A percentile compares a stretch with the other conserved stretches of the same genome.
These are phyloP conservation scores for Turritis glabra DNA, from an alignment of 345 rosid species.

Conservation along the genomic window DNA sequence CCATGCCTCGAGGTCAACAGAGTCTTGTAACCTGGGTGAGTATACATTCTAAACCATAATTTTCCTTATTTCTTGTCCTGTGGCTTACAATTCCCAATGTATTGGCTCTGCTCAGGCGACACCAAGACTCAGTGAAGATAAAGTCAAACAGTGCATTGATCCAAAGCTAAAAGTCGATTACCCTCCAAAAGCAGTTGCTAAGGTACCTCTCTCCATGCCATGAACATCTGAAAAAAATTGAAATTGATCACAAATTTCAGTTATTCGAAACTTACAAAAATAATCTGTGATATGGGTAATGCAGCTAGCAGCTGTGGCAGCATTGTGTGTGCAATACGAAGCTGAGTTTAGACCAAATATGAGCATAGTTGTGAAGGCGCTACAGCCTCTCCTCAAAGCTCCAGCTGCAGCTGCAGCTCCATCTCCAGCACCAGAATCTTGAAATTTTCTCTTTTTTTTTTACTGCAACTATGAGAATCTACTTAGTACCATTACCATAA, in stretches of 20 bases:
- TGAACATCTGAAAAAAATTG: conserved; percentile 3
- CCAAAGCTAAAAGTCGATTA: conserved; percentile 96
- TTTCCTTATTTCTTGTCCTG: background rate
- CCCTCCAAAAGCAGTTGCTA: conserved; percentile 96
- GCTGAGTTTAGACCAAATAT: conserved; percentile 91
- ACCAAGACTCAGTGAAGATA: conserved; percentile 97
- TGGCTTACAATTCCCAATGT: conserved; percentile 3
- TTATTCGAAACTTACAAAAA: background rate
- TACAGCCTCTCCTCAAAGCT: conserved; percentile 72
- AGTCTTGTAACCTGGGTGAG: conserved; percentile 49
- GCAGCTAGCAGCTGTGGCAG: conserved; percentile 96
- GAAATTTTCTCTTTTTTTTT: background rate
- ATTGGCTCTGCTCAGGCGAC: conserved; percentile 63
- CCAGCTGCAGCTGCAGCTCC: conserved; percentile 40
- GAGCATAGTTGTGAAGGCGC: conserved; percentile 96
- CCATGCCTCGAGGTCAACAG: conserved; percentile 46
- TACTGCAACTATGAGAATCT: conserved; percentile 10
- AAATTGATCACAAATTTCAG: background rate
- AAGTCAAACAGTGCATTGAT: conserved; percentile 95
- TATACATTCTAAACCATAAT: background rate
- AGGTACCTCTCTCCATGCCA: conserved; percentile 47
- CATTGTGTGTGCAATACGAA: conserved; percentile 88
- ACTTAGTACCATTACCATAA: conserved; percentile 9
- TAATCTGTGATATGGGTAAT: conserved; percentile 9
- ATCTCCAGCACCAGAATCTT: conserved; percentile 40